These are phyloP conservation scores for Crassisporium funariophilum DNA, from an alignment of 768 basidiomycete species.

Conservation along the genomic window DNA sequence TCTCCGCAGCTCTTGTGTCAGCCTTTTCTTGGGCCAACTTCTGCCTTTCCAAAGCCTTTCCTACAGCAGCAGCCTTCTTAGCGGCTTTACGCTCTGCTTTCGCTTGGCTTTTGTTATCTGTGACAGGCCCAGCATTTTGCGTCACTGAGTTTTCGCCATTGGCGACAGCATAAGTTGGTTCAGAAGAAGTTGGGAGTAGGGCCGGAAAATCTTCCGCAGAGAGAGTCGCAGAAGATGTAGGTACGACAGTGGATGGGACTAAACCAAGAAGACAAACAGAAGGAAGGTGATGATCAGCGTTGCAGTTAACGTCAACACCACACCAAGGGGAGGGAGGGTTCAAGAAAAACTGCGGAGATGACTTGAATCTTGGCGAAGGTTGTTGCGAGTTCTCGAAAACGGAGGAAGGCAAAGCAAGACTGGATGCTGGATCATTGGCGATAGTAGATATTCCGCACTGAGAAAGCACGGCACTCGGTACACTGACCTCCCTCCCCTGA, in stretches of 20 bases:
- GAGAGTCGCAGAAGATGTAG: slow-evolving; percentile 55
- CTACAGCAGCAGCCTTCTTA: slow-evolving; percentile 63
- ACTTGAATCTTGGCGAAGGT: slow-evolving; percentile 27
- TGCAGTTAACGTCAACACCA: slow-evolving; percentile 51
- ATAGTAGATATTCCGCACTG: slow-evolving; percentile 83
- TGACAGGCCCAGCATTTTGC: slow-evolving; percentile 31
- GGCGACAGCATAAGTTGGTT: slow-evolving; percentile 24
- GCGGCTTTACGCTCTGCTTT: slow-evolving; percentile 65
- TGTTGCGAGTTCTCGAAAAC: slow-evolving; percentile 27
- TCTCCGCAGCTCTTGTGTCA: slow-evolving; percentile 53
- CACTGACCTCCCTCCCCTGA: slow-evolving; percentile 84
- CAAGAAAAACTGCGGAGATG: slow-evolving; percentile 26
- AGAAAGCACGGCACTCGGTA: slow-evolving; percentile 88
- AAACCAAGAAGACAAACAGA: slow-evolving; percentile 36
- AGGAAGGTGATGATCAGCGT: slow-evolving; percentile 51
- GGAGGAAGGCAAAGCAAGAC: slow-evolving; percentile 28
- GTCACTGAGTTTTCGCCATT: slow-evolving; percentile 26
- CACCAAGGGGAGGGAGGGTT: slow-evolving; percentile 49
- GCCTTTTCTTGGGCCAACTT: slow-evolving; percentile 61
- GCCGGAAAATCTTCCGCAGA: slow-evolving; percentile 81
- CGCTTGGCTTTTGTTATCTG: slow-evolving; percentile 46
- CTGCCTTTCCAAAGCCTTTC: slow-evolving; percentile 64
- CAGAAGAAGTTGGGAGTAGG: slow-evolving; percentile 44
- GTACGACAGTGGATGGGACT: slow-evolving; percentile 45
- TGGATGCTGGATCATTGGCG: slow-evolving; percentile 60